Percentiles rank a stretch among this genome's conserved stretches.
phyloP scores from a whole-genome alignment of 1,139 yeast genomes.

The Diutina sp. region DNA sequence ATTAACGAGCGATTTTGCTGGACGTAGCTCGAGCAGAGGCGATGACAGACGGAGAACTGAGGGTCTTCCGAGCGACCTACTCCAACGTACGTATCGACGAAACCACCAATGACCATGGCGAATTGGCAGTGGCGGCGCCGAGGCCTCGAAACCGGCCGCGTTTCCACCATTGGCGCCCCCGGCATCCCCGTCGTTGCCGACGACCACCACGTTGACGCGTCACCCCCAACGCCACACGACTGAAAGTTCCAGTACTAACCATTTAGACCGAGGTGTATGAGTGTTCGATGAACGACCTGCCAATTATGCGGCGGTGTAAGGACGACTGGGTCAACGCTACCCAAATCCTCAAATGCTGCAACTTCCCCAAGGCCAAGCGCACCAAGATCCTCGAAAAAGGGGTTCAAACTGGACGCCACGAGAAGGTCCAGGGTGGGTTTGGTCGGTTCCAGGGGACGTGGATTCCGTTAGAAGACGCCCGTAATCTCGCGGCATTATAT shows the following conservation, averaged over 20 bases:
- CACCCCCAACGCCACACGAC: neutral
- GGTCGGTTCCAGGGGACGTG: conserved; percentile 97
- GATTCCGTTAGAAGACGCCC: conserved; percentile 66
- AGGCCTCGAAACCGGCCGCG: neutral
- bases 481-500: conserved; percentile 37
- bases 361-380: conserved; percentile 87
- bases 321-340: conserved; percentile 99
- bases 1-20: neutral
- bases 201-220: neutral
- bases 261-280: conserved; percentile 32
- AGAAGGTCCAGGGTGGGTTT: conserved; percentile 93
- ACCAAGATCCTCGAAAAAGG: conserved; percentile 88
- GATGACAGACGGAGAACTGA: conserved; percentile 5
- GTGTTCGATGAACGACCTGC: conserved; percentile 65
- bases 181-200: neutral
- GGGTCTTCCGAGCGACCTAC: conserved; percentile 9
- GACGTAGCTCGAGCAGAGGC: neutral
- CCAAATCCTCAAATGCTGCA: conserved; percentile 86
- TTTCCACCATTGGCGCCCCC: neutral
- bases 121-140: neutral
- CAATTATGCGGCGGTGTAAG: conserved; percentile 82
- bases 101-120: neutral
- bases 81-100: conserved; percentile 8
- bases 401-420: conserved; percentile 76
- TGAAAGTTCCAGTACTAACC: neutral